These are phyloP conservation scores for Collybia sp. DNA, from an alignment of 768 basidiomycete species.

Conservation along the genomic window DNA sequence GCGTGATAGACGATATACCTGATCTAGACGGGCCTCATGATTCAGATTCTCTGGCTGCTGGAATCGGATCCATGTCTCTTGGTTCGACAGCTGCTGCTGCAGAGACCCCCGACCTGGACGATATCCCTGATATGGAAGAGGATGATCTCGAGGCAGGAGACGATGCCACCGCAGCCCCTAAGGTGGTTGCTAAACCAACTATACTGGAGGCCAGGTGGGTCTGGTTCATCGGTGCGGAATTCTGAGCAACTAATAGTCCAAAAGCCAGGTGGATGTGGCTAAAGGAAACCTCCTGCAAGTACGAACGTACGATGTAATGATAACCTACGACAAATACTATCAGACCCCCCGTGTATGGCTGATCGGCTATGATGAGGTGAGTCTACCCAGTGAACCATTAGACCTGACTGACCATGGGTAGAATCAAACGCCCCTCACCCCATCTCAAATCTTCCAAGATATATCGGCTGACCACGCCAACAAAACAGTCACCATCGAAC, in stretches of 20 bases:
- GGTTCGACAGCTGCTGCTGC: constrained; percentile 25
- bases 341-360: constrained; percentile 98
- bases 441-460: constrained; percentile 93
- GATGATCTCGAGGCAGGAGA: constrained; percentile 88
- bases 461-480: constrained; percentile 95
- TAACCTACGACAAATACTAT: constrained; percentile 99
- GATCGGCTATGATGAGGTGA: constrained; percentile 93
- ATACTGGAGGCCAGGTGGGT: constrained; percentile 49
- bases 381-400: not conserved
- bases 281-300: constrained; percentile 90
- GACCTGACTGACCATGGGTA: constrained; percentile 22
- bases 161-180: constrained; percentile 74
- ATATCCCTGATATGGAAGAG: constrained; percentile 99
- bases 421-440: constrained; percentile 87
- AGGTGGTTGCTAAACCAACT: constrained; percentile 17
- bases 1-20: constrained; percentile 80
- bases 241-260: not conserved
- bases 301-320: constrained; percentile 98
- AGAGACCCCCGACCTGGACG: constrained; percentile 90
- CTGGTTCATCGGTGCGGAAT: not conserved
- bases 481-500: constrained; percentile 98
- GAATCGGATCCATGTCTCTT: constrained; percentile 44
- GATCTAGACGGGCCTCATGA: constrained; percentile 63
- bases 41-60: constrained; percentile 36
- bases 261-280: constrained; percentile 57